Evolutionary conservation across 1,284 basidiomycete species (phyloP), one percentile per base, ranked within the genome.

Genomic region (Moesziomyces sp.): DNA sequence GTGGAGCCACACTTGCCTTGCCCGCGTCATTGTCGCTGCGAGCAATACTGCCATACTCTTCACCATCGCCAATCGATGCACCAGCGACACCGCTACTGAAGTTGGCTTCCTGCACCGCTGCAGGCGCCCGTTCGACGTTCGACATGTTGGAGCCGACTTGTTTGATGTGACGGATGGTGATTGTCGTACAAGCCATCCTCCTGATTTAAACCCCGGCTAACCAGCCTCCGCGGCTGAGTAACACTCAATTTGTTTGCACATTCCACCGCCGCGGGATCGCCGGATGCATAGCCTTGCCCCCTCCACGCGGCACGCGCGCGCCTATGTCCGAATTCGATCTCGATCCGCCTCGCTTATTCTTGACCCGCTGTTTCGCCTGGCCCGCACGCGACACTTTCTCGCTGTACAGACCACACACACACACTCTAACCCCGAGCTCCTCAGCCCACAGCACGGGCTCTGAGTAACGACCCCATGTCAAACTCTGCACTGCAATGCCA

Each of bases 91-190:
- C 30, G 6, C 21, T 30, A n/a, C 35, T 48, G 28, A 63, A 64
- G 58, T 49, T 59, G 47, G 65, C 63, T 16, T 64, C 67, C 40
- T 70, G 67, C 43, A 70, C 67, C 49, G 55, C 18, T 43, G 26
- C 46, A 14, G 57, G 13, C 9, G 48, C 19, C 45, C 50, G 24
- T 26, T 26, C 11, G 7, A 40, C 5, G 52, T n/a, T 34, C 4
- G 10, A 18, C 7, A 19, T 16, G 4, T 34, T 14, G 24, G 3
- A 26, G 24, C 24, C 19, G 48, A 21, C 18, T 24, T 13, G 21
- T 8, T 3, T n/a, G 11, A 1, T 10, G 18, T 24, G 46, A 48
- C 21, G 43, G 28, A 26, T 55, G 35, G 14, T 18, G 13, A 3
- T 14, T 35, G 34, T 14, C 10, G 11, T 10, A 9, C 11, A 35